Percentiles rank a stretch among this genome's conserved stretches.
Evolutionary conservation across 306 rosid species (phyloP).

Genomic region (Malus sylvestris): DNA sequence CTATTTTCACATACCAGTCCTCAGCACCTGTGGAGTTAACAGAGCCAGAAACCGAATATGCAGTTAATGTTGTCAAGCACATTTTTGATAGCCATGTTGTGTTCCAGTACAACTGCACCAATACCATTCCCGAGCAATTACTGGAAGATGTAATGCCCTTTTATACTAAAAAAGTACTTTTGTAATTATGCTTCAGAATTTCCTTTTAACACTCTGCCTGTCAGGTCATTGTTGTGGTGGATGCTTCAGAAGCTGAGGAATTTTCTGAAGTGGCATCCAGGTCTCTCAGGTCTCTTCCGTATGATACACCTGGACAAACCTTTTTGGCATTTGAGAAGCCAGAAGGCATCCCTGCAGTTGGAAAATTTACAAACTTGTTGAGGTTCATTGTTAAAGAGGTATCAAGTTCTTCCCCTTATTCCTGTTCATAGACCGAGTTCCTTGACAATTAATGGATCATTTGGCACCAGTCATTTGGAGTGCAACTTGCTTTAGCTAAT

Average conservation of each 20-base stretch:
- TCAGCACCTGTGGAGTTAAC: conserved; percentile 95
- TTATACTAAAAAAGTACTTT: not conserved
- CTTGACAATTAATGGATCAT: not conserved
- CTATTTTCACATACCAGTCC: conserved; percentile 51
- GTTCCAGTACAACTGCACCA: conserved; percentile 96
- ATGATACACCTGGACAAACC: conserved; percentile 87
- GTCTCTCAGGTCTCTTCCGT: conserved; percentile 89
- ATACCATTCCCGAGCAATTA: conserved; percentile 91
- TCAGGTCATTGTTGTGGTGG: conserved; percentile 78
- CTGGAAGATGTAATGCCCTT: conserved; percentile 64
- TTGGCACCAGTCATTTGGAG: not conserved
- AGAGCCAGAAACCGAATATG: conserved; percentile 94
- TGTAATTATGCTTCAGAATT: conserved; percentile 6
- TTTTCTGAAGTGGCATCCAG: conserved; percentile 62
- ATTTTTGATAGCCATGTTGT: conserved; percentile 80
- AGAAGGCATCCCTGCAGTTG: conserved; percentile 63
- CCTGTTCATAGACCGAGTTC: not conserved
- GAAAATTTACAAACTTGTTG: conserved; percentile 74
- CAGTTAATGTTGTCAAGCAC: conserved; percentile 92
- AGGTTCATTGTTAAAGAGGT: conserved; percentile 95
- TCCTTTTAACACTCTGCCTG: conserved; percentile 10
- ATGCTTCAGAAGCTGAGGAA: conserved; percentile 92
- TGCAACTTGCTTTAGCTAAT: not conserved
- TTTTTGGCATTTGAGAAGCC: conserved; percentile 91
- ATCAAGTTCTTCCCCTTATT: not conserved